Evolutionary conservation across 164 flowering plant genomes (phyloP).

Genomic region (Tinospora cordifolia): DNA sequence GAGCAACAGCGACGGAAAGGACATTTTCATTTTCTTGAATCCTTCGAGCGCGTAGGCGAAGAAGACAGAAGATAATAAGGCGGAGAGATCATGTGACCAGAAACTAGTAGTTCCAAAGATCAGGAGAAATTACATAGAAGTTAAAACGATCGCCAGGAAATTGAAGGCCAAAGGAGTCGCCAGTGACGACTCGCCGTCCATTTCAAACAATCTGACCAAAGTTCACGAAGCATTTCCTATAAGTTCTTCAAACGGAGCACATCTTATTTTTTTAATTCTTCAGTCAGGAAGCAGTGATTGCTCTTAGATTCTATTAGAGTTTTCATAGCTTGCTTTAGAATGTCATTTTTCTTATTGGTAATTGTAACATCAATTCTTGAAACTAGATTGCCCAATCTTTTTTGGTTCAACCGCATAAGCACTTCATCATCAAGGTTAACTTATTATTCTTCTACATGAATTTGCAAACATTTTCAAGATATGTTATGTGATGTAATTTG

Average conservation of each 20-base stretch:
- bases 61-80: conserved; percentile 11
- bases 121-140: conserved; percentile 7
- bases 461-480: too few relatives aligned
- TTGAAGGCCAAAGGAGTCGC: conserved; percentile 8
- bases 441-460: too few relatives aligned
- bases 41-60: conserved; percentile 12
- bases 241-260: not conserved
- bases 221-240: too few relatives aligned
- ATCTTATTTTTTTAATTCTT: conserved; percentile 11
- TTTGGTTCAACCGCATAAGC: too few relatives aligned
- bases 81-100: not conserved
- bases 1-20: conserved; percentile 49
- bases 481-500: too few relatives aligned
- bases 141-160: not conserved
- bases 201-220: too few relatives aligned
- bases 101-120: conserved; percentile 13
- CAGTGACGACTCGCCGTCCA: not conserved
- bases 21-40: conserved; percentile 39
- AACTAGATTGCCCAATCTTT: too few relatives aligned
- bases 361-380: too few relatives aligned
- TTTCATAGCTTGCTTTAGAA: too few relatives aligned
- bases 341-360: too few relatives aligned
- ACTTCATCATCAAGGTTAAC: too few relatives aligned
- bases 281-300: conserved; percentile 99
- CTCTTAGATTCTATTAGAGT: too few relatives aligned